These are phyloP conservation scores for Paramecium pentaurelia DNA, from an alignment of 73 alveolate species.

Conservation along the genomic window DNA sequence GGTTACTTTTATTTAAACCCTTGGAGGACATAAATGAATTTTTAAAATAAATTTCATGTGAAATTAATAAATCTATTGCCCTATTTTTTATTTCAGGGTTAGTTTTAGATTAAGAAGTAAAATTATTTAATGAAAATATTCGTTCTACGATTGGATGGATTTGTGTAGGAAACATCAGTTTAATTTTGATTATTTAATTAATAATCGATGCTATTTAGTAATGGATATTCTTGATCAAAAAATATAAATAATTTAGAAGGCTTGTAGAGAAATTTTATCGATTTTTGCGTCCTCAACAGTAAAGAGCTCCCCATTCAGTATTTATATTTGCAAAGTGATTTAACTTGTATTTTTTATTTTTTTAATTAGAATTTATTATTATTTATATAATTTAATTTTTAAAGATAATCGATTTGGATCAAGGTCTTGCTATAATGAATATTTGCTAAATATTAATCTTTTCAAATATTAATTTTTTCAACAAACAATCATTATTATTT, in stretches of 20 bases:
- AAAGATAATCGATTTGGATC: no score
- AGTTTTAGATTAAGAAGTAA: background rate
- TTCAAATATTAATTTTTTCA: no score
- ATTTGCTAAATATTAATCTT: no score
- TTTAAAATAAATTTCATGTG: background rate
- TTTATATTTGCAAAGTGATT: no score
- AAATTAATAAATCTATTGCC: background rate
- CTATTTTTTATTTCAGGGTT: background rate
- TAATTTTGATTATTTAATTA: background rate
- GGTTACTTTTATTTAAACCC: background rate
- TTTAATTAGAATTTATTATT: no score
- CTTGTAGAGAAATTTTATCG: background rate
- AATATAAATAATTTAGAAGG: background rate
- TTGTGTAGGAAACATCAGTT: background rate
- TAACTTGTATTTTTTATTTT: no score
- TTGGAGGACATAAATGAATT: background rate
- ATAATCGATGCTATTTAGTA: background rate
- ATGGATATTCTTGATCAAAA: background rate
- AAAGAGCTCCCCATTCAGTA: no score
- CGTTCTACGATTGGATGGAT: background rate
- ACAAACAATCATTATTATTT: no score
- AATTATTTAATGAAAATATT: background rate
- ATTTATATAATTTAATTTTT: no score
- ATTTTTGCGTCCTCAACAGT: background rate
- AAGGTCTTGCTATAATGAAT: no score